A percentile compares a stretch with the other conserved stretches of the same genome.
Evolutionary conservation across 495 filamentous ascomycete species (phyloP).

Genomic region (Oleoguttula mirabilis): DNA sequence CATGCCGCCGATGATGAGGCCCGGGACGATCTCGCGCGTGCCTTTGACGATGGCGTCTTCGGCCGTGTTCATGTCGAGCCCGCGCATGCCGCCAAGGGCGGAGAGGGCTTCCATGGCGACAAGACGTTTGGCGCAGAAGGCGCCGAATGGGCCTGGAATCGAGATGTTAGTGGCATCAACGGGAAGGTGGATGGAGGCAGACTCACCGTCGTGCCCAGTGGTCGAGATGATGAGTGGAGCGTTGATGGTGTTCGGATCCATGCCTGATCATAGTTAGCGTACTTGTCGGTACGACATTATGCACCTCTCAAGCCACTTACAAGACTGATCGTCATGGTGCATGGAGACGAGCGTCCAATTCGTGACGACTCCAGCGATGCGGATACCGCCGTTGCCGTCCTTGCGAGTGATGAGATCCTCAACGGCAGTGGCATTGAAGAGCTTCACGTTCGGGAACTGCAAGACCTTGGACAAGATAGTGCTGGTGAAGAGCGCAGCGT

Average conservation of each 20-base stretch:
- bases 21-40: slow-evolving; percentile 74
- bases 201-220: slow-evolving; percentile 70
- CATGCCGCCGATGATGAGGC: slow-evolving; percentile 87
- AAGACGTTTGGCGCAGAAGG: slow-evolving; percentile 75
- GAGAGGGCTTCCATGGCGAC: slow-evolving; percentile 70
- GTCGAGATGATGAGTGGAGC: slow-evolving; percentile 74
- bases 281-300: neutral
- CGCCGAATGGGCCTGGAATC: slow-evolving; percentile 56
- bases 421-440: slow-evolving; percentile 86
- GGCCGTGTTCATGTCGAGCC: slow-evolving; percentile 76
- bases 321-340: slow-evolving; percentile 84
- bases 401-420: slow-evolving; percentile 78
- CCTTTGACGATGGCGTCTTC: slow-evolving; percentile 87
- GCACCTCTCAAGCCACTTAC: slow-evolving; percentile 1
- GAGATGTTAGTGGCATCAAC: slow-evolving; percentile 2
- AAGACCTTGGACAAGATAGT: slow-evolving; percentile 73
- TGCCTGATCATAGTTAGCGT: slow-evolving; percentile 40
- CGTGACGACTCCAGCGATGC: slow-evolving; percentile 77
- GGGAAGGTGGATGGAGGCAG: too few relatives aligned
- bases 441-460: slow-evolving; percentile 76
- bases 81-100: slow-evolving; percentile 80
- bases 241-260: slow-evolving; percentile 95
- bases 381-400: slow-evolving; percentile 38
- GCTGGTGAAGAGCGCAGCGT: slow-evolving; percentile 81
- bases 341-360: slow-evolving; percentile 89